Evolutionary conservation across 495 filamentous ascomycete genomes (phyloP), one percentile per base, ranked within the genome.

Genomic region (Niebla homalea): DNA sequence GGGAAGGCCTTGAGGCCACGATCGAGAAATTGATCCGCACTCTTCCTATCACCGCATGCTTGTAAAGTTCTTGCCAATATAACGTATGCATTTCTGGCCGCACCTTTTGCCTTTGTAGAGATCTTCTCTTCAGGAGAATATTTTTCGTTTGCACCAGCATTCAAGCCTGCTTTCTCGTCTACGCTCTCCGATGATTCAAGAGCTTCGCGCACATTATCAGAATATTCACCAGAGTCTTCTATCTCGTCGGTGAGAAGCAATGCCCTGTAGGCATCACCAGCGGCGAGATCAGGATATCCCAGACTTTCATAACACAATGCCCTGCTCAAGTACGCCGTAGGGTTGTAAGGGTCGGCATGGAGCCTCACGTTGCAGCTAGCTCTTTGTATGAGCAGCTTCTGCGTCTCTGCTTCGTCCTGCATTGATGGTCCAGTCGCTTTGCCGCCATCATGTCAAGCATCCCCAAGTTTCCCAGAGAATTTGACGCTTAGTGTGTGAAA

Each of bases 251-350:
- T 70, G 38, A 97, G 69, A 11, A 94, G 77, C 2, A 98, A 74
- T 2, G 89, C 87, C 38, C 85, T 81, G 63, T 98, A 97, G 2
- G 87, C 85, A 65, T 95, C 92, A 37, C 87, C 87, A 22, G 84
- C 83, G 3, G 87, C 87, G 15, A 98, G 74, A 63, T 98, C 92
- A 2, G 86, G 87, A 64, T 92, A 96, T 32, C 79, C 85, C 26
- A 96, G 75, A 48, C 80, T 63, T 36, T 81, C 70, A 63, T 95
- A 80, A 25, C 80, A 69, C 25, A 74, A 64, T 23, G 87, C 84
- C 22, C 89, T 77, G 51, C 80, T 69, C 38, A 94, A 69, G 59
- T 90, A 87, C 16, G 80, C 70, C 46, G 83, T 72, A n/a, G 87
- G 70, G 57, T 88, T 84, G 64, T 95, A 92, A 3, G 89, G 86